Base-by-base conservation (phyloP, 2,329 filamentous ascomycete genomes). In the Penicillium polonicum region DNA sequence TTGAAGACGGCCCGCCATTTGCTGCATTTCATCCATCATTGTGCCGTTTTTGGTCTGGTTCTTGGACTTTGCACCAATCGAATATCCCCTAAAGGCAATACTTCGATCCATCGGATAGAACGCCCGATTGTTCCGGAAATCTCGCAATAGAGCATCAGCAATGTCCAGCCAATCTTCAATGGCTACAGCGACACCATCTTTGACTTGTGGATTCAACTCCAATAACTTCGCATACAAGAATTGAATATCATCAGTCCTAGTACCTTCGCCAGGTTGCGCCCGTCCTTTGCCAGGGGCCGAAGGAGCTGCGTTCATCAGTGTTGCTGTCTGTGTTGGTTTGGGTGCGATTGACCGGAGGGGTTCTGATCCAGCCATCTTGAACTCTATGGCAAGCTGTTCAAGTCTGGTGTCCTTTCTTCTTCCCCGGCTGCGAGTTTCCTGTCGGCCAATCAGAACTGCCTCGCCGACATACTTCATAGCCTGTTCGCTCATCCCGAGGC, bases 391-490 rank as follows among this genome's bases (percentile, higher is more conserved):
- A n/a, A 78, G 67, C 44, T 76, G 73, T 43, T 73, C 73, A n/a
- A 77, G 70, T 35, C 74, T 68, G 9, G 72, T 72, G 45, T 73
- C 72, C 61, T 70, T 74, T 57, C 69, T 67, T 53, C 65, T 68
- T 55, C 68, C 65, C 45, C 67, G 67, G 41, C 60, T 69, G 57
- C 68, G 67, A 48, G 61, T 70, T 60, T 76, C 74, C 55, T 74
- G 73, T 70, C 77, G 76, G n/a, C 81, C 81, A 31, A 92, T 77
- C 33, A 85, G 80, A 65, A 93, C 83, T 9, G 90, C 87, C 70
- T 95, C 88, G 35, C 88, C 88, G 48, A 90, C 85, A 50, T 92
- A 84, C 58, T 89, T 86, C 58, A 92, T 84, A 1, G 92, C 92
- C 67, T 91, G 86, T 67, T 92, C 88, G 23, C 84, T 86, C 75